phyloP scores from a whole-genome alignment of 352 stramenopile species.

The Globisporangium paroecandrum region DNA sequence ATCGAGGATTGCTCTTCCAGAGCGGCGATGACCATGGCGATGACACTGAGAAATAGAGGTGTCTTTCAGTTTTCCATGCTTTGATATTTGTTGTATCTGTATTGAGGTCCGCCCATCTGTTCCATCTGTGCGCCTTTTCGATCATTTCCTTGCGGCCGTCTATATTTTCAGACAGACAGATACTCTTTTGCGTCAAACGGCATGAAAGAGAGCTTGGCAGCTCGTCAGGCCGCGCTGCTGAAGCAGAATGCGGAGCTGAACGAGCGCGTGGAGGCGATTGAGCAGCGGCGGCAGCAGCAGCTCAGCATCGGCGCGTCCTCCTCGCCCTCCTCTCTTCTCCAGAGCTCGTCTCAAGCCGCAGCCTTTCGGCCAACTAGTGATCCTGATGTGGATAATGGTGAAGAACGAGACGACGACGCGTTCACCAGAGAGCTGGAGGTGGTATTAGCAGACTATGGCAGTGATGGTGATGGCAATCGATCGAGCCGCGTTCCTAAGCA shows the following conservation, averaged over 20 bases:
- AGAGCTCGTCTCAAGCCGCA: not conserved
- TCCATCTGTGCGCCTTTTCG: not conserved
- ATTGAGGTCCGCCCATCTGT: not conserved
- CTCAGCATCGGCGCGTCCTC: slow-evolving; percentile 15
- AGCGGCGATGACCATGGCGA: not conserved
- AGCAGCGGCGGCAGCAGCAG: slow-evolving; percentile 56
- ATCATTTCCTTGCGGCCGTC: not conserved
- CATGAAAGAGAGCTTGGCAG: slow-evolving; percentile 66
- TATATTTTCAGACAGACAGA: not conserved
- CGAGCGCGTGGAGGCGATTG: slow-evolving; percentile 61
- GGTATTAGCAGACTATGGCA: not conserved
- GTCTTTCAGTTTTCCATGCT: not conserved
- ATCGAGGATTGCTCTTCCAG: slow-evolving; percentile 40
- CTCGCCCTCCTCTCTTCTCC: slow-evolving; percentile 10
- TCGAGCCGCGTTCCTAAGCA: slow-evolving; percentile 17
- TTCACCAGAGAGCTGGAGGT: slow-evolving; percentile 7
- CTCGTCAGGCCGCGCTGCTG: slow-evolving; percentile 51
- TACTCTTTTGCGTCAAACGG: not conserved
- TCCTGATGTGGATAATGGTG: not conserved
- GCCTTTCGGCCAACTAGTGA: not conserved
- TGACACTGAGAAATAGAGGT: not conserved
- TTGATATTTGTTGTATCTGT: not conserved
- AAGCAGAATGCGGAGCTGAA: slow-evolving; percentile 65
- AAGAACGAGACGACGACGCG: slow-evolving; percentile 1
- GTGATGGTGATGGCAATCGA: not conserved